Evolutionary conservation across 2,329 filamentous ascomycete genomes (phyloP).

Genomic region (Phaeosphaeria sp.): DNA sequence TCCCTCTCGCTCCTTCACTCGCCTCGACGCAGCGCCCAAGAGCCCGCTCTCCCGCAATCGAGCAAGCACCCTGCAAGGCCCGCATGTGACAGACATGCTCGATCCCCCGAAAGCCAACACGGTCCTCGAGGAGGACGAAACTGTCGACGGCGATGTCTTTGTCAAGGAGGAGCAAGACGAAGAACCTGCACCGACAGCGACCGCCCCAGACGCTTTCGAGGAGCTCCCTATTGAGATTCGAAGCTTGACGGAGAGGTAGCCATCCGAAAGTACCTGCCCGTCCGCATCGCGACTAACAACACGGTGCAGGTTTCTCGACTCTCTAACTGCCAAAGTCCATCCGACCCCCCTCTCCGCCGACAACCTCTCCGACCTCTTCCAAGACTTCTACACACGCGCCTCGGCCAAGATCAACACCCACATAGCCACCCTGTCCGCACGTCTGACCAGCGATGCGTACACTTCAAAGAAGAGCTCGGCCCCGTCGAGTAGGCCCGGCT

Average conservation of each 20-base stretch:
- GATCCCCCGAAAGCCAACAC: constrained; percentile 50
- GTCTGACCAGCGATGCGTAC: constrained; percentile 71
- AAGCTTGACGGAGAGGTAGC: constrained; percentile 83
- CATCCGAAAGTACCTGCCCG: background rate
- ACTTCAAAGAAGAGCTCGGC: constrained; percentile 49
- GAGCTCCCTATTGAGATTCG: constrained; percentile 93
- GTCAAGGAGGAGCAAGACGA: constrained; percentile 47
- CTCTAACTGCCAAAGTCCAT: constrained; percentile 84
- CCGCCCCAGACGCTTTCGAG: constrained; percentile 73
- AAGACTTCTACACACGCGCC: constrained; percentile 88
- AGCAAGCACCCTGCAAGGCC: constrained; percentile 55
- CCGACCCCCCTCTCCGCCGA: constrained; percentile 83
- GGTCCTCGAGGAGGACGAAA: constrained; percentile 44
- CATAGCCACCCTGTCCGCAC: constrained; percentile 77
- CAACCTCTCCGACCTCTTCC: constrained; percentile 82
- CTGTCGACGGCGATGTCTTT: constrained; percentile 50
- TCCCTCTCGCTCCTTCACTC: constrained; percentile 57
- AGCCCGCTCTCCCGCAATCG: constrained; percentile 49
- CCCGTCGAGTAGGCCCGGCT: constrained; percentile 45
- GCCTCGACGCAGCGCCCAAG: constrained; percentile 50
- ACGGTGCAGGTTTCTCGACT: constrained; percentile 79
- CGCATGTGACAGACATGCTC: constrained; percentile 51
- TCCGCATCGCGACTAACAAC: background rate
- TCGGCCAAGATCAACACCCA: constrained; percentile 86
- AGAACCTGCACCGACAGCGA: constrained; percentile 28